A percentile compares a stretch with the other conserved stretches of the same genome.
Conservation (phyloP, 169 alveolate genomes). For the Cyclospora cayetanensis region DNA sequence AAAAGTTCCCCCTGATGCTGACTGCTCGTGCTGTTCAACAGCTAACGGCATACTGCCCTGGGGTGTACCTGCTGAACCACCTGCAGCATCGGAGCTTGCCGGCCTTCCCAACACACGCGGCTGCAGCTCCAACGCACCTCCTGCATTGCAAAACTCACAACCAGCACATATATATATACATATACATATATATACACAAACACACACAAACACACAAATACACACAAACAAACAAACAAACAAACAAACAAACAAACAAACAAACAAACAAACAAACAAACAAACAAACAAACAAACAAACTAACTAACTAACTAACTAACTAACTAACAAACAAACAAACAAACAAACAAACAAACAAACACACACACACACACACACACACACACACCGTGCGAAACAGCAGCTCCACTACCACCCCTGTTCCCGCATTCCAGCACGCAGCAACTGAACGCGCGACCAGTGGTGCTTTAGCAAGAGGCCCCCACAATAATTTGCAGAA, state of each 20-base stretch:
- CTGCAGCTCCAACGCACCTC: conserved; percentile 9
- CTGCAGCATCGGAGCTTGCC: conserved; percentile 8
- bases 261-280: background rate
- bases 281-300: background rate
- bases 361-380: background rate
- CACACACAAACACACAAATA: too few species aligned
- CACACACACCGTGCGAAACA: background rate
- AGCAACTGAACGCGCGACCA: too few species aligned
- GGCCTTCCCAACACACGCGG: conserved; percentile 26
- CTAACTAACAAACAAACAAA: background rate
- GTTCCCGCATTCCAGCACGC: too few species aligned
- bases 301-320: background rate
- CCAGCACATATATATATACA: background rate
- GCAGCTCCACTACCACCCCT: too few species aligned
- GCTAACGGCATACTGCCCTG: background rate
- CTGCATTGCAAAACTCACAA: background rate
- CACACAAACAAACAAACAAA: too few species aligned
- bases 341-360: too few species aligned
- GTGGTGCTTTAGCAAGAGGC: too few species aligned
- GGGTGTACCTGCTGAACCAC: background rate
- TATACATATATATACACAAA: too few species aligned
- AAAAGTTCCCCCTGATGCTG: background rate
- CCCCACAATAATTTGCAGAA: too few species aligned
- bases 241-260: too few species aligned
- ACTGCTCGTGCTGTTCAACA: background rate